Evolutionary conservation across 345 rosid species (phyloP), one percentile per base, ranked within the genome.

Genomic region (Euphorbia tirucalli): DNA sequence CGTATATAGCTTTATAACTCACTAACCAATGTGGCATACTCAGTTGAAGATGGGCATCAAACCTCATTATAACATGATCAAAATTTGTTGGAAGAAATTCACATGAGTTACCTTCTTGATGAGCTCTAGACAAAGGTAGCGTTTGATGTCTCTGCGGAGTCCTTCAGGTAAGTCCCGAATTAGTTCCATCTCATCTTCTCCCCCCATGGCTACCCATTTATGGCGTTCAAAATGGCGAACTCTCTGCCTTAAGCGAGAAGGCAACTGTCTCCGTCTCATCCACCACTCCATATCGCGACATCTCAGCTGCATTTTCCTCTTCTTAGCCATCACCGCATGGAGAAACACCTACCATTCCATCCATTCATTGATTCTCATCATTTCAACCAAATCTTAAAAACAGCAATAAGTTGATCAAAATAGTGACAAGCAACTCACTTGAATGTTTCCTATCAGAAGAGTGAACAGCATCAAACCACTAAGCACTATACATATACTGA

Each of bases 251-350:
- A 91, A 73, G 61, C 81, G 75, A 28, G 92, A 88, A 13, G 98
- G 97, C 64, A 94, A 74, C 81, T 94, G 98, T 77, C 98, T 82
- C 64, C 97, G 75, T 69, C 82, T 84, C 98, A 91, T 91, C 98
- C 97, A 94, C 97, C 97, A 88, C 68, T 90, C 96, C 81, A 94
- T 78, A 62, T 94, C 96, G 28, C 93, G 72, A 71, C 88, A 83
- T 27, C 93, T 85, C 75, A 94, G 77, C 80, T 94, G 97, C 92
- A 92, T 80, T 71, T 90, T 90, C 72, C 74, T 81, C 86, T 89
- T 89, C 83, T 85, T 91, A 0, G 93, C 93, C 89, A 88, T 80
- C 27, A 88, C 92, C 5, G 87, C 90, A 25, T 86, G 90, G 72
- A 91, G 66, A 68, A 85, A 91, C 69, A 91, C 90, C 98, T 93